Conservation (phyloP, 140 eudicot species). For the Cichorium intybus region DNA sequence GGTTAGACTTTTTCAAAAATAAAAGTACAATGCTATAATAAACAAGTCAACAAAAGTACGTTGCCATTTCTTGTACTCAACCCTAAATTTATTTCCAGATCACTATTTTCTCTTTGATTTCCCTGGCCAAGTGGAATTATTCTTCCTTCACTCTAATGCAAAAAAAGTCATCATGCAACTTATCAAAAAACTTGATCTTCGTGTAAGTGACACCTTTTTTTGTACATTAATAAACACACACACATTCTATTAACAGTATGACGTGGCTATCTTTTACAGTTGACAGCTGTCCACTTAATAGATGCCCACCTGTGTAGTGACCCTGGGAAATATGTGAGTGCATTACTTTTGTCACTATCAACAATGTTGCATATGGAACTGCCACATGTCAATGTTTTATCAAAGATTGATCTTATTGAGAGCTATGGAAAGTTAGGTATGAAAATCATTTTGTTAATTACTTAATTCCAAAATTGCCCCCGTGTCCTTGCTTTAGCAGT, state of each 20-base stretch:
- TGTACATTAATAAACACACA: not conserved
- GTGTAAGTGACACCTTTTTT: slow-evolving; percentile 43
- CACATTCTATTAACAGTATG: not conserved
- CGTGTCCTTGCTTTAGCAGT: too few relatives aligned
- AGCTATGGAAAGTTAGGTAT: slow-evolving; percentile 85
- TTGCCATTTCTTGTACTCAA: too few relatives aligned
- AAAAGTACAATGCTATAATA: too few relatives aligned
- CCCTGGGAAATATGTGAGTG: slow-evolving; percentile 91
- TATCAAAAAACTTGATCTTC: slow-evolving; percentile 68
- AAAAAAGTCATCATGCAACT: slow-evolving; percentile 79
- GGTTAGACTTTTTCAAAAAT: too few relatives aligned
- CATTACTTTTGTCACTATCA: slow-evolving; percentile 80
- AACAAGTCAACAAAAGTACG: too few relatives aligned
- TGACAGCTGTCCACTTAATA: slow-evolving; percentile 82
- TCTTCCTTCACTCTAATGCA: slow-evolving; percentile 85
- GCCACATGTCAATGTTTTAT: slow-evolving; percentile 91
- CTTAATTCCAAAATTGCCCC: not conserved
- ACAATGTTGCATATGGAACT: slow-evolving; percentile 94
- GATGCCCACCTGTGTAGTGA: slow-evolving; percentile 96
- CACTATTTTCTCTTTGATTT: slow-evolving; percentile 94
- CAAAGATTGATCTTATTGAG: slow-evolving; percentile 89
- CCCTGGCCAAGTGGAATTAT: slow-evolving; percentile 94
- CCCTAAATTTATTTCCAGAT: slow-evolving; percentile 45
- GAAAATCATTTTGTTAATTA: not conserved
- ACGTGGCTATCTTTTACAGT: slow-evolving; percentile 38